Base-by-base conservation (phyloP, 345 rosid species). In the Populus pruinosa region DNA sequence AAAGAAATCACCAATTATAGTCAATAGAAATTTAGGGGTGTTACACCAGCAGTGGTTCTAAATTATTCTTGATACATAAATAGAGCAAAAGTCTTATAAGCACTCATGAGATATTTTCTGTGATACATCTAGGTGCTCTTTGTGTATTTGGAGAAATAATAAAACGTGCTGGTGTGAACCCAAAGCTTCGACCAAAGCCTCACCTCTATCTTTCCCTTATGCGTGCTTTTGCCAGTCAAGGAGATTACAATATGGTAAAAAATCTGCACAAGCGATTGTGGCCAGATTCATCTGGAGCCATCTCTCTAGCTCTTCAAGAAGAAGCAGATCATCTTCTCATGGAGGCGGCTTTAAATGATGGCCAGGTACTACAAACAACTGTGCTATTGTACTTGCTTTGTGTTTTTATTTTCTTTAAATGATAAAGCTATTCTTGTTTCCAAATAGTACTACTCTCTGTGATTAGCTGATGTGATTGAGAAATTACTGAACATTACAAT, bases 311-410 rank as follows among this genome's bases (percentile, higher is more conserved):
- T 2, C 76, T 81, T 80, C 90, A 88, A 76, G 86, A 91, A 86
- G 93, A 90, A 84, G 89, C 92, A 68, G 93, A 91, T 82, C 89
- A 88, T 87, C 89, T 91, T 76, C 91, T 91, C 75, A 87, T 92
- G 92, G 97, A 92, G 82, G 92, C 93, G n/a, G 91, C 92, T 81
- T 87, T 92, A 47, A 89, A 86, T 77, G 82, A 82, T 79, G 93
- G 93, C 61, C 90, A 85, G 93, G 94, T 90, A 89, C 41, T 64
- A 31, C 55, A 73, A 70, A 44, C 17, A 13, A 44, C 38, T 35
- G 17, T 35, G 13, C 14, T 47, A 29, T 56, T n/a, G 9, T 76
- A 39, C 5, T 56, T 62, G 43, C 43, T 20, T 47, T 2, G 16
- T 5, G 1, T 12, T 31, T 8, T 67, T 16, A 33, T 39, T 27